Base-by-base conservation (phyloP, 2,329 filamentous ascomycete genomes). In the Alternaria gansuensis region DNA sequence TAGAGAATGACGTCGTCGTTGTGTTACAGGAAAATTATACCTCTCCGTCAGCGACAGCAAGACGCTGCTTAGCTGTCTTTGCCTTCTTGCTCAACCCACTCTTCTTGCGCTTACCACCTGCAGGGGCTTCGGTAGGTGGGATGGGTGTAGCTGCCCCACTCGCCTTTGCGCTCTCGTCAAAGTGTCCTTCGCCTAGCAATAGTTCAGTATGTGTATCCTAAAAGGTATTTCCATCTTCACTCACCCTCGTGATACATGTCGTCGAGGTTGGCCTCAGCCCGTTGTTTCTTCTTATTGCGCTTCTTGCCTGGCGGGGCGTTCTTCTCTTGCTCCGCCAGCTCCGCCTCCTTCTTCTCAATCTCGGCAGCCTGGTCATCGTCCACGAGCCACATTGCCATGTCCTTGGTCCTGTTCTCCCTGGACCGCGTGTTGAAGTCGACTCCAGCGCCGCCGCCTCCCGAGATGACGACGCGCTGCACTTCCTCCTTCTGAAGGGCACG, bases 221-320 rank as follows among this genome's bases (percentile, higher is more conserved):
- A 5, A 13, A 11, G 26, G 5, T 17, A 10, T 5, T 3, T 1
- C n/a, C 51, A 33, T 53, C 41, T 29, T n/a, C 31, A 60, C 91
- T 88, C 78, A 97, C 95, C 95, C 85, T 99, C 95, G 77, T 99
- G 95, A 81, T 99, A 99, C 91, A 99, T 93, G 75, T 97, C 94
- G 77, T 98, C 95, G 78, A 98, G 81, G 72, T 84, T 88, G 64
- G 88, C 80, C 75, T 88, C 86, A 70, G 81, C 82, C 60, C 81
- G 81, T 76, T 84, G 86, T 69, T 77, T 80, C 61, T 91, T 90
- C 62, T 91, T 90, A 64, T 86, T 90, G 63, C 86, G 88, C 76
- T 77, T 77, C 60, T 73, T 73, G 49, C 72, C 72, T 5, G 71
- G 59, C 10, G 74, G 76, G 9, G 78, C 77, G 58, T 79, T 80